Percentiles rank a stretch among this genome's conserved stretches.
Evolutionary conservation across 2,329 filamentous ascomycete genomes (phyloP).

Genomic region (Xylaria sp.): DNA sequence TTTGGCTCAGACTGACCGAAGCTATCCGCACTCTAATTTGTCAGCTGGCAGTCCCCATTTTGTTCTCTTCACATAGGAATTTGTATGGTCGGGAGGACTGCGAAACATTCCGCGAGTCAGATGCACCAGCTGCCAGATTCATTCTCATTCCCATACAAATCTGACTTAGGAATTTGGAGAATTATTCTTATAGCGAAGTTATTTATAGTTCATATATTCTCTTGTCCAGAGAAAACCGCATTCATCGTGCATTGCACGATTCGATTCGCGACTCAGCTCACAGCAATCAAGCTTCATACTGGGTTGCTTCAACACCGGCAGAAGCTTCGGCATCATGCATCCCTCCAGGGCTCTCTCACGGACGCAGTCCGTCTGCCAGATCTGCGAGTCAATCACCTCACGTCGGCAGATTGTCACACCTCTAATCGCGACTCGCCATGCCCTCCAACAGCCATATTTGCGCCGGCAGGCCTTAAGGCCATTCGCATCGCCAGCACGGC

Average conservation of each 20-base stretch:
- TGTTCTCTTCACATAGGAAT: neutral
- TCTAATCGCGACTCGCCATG: slow-evolving; percentile 30
- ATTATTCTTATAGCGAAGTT: neutral
- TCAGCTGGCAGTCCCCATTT: neutral
- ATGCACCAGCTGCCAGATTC: neutral
- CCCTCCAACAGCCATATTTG: slow-evolving; percentile 17
- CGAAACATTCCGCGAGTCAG: neutral
- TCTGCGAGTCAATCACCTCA: slow-evolving; percentile 31
- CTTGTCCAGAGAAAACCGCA: neutral
- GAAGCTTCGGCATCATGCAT: slow-evolving; percentile 20
- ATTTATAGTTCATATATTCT: neutral
- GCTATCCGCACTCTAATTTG: neutral
- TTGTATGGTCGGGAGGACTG: neutral
- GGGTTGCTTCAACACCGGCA: neutral
- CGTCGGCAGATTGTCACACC: slow-evolving; percentile 19
- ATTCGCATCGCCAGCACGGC: neutral
- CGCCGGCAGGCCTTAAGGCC: slow-evolving; percentile 1
- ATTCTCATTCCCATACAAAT: neutral
- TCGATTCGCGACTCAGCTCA: neutral
- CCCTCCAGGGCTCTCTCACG: slow-evolving; percentile 22
- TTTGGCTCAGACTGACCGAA: neutral
- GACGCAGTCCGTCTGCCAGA: slow-evolving; percentile 26
- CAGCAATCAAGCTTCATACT: neutral
- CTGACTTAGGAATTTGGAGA: neutral
- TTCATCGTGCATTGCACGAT: neutral